These are phyloP conservation scores for Fusarium sp. DNA, from an alignment of 2,329 filamentous ascomycete species.

Conservation along the genomic window DNA sequence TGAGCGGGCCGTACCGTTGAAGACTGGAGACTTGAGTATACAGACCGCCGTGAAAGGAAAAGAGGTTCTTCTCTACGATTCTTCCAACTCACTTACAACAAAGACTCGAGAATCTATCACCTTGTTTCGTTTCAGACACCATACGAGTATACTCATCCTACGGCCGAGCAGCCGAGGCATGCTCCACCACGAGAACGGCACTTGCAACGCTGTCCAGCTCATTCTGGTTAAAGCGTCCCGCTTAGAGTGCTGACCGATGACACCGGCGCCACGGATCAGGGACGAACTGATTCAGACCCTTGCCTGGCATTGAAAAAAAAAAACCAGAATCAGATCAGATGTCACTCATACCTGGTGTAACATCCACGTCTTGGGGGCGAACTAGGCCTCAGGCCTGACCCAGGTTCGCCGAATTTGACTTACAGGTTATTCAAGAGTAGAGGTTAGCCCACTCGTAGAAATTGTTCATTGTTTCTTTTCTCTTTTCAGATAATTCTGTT, in stretches of 20 bases:
- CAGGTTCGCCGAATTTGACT: neutral
- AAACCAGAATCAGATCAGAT: neutral
- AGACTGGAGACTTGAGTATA: neutral
- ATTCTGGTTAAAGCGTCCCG: constrained; percentile 1
- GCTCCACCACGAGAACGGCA: constrained; percentile 1
- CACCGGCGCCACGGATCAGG: constrained; percentile 5
- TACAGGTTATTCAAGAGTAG: neutral
- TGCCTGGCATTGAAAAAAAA: neutral
- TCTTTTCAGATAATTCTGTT: neutral
- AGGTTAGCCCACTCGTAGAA: neutral
- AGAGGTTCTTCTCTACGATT: neutral
- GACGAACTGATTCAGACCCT: neutral
- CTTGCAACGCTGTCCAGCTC: neutral
- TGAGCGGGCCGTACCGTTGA: constrained; percentile 28
- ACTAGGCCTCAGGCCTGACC: no score
- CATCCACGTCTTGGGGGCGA: no score
- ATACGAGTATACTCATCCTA: neutral
- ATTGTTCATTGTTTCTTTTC: neutral
- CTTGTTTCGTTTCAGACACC: neutral
- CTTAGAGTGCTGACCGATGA: constrained; percentile 13
- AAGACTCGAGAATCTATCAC: neutral
- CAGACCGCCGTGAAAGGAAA: neutral
- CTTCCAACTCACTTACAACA: neutral
- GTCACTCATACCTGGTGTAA: neutral
- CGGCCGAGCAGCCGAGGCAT: constrained; percentile 4